Conservation (phyloP, 495 filamentous ascomycete genomes). For the Penicillium paradoxum region DNA sequence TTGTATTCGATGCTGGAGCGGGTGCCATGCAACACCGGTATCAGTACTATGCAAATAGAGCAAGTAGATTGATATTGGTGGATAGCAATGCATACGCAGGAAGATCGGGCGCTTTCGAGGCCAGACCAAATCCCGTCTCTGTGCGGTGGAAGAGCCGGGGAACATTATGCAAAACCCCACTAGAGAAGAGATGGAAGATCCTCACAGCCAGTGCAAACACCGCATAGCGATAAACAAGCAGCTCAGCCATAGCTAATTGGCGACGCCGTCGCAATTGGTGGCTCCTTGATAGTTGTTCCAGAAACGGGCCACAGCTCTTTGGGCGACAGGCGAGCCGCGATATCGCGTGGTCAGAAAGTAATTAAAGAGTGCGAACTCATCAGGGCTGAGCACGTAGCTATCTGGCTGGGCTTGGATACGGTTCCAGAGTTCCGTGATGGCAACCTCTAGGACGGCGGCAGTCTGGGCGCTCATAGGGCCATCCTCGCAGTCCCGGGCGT, state of each 20-base stretch:
- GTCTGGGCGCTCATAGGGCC: constrained; percentile 50
- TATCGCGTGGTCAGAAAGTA: constrained; percentile 61
- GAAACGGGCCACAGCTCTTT: constrained; percentile 43
- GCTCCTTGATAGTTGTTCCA: constrained; percentile 42
- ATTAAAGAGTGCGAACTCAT: constrained; percentile 76
- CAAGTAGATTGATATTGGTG: neutral
- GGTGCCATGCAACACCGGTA: neutral
- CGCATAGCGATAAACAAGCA: neutral
- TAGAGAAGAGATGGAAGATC: neutral
- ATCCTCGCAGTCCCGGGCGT: constrained; percentile 60
- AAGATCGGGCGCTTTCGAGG: neutral
- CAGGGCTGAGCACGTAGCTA: constrained; percentile 59
- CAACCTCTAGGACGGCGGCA: constrained; percentile 48
- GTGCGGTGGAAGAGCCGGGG: neutral
- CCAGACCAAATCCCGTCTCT: neutral
- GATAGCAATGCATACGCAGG: neutral
- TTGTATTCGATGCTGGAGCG: neutral
- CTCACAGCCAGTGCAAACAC: neutral
- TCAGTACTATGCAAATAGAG: neutral
- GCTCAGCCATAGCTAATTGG: constrained; percentile 19
- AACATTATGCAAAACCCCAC: neutral
- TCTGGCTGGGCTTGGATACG: constrained; percentile 54
- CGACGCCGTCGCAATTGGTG: constrained; percentile 16
- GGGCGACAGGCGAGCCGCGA: constrained; percentile 33
- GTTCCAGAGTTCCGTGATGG: constrained; percentile 56